A percentile compares a stretch with the other conserved stretches of the same genome.
These are phyloP conservation scores for Wickerhamomyces sp. DNA, from an alignment of 1,139 yeast species.

Conservation along the genomic window DNA sequence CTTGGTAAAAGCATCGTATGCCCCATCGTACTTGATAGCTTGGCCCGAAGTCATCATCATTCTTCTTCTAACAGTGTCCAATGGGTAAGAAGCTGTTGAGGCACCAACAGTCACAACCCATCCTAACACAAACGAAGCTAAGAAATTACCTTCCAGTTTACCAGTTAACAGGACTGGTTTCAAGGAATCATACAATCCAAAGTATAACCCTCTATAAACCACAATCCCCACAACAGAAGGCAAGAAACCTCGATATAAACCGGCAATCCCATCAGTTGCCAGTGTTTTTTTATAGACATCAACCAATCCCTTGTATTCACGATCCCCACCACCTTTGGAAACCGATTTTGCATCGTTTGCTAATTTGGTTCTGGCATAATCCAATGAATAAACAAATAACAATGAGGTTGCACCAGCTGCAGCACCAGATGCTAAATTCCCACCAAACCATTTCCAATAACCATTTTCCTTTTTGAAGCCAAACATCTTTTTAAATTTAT, in stretches of 20 bases:
- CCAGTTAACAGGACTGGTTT: slow-evolving; percentile 74
- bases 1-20: slow-evolving; percentile 65
- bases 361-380: slow-evolving; percentile 80
- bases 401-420: slow-evolving; percentile 76
- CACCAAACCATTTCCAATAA: slow-evolving; percentile 68
- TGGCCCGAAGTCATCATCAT: slow-evolving; percentile 88
- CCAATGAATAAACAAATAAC: slow-evolving; percentile 72
- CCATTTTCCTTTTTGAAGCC: slow-evolving; percentile 65
- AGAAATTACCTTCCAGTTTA: slow-evolving; percentile 63
- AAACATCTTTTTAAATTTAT: slow-evolving; percentile 72
- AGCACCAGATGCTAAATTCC: slow-evolving; percentile 84
- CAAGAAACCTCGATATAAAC: slow-evolving; percentile 82
- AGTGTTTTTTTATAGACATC: slow-evolving; percentile 77
- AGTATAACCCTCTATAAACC: slow-evolving; percentile 82
- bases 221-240: slow-evolving; percentile 77
- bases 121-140: slow-evolving; percentile 73
- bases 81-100: slow-evolving; percentile 77
- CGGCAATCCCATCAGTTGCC: slow-evolving; percentile 73
- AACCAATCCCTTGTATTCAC: slow-evolving; percentile 73
- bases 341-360: slow-evolving; percentile 77
- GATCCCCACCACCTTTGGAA: slow-evolving; percentile 58
- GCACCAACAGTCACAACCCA: slow-evolving; percentile 80
- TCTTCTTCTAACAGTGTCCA: slow-evolving; percentile 83
- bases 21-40: slow-evolving; percentile 72
- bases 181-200: slow-evolving; percentile 74